A percentile compares a stretch with the other conserved stretches of the same genome.
phyloP scores from a whole-genome alignment of 2,329 filamentous ascomycete species.

The Sporothrix mexicana region DNA sequence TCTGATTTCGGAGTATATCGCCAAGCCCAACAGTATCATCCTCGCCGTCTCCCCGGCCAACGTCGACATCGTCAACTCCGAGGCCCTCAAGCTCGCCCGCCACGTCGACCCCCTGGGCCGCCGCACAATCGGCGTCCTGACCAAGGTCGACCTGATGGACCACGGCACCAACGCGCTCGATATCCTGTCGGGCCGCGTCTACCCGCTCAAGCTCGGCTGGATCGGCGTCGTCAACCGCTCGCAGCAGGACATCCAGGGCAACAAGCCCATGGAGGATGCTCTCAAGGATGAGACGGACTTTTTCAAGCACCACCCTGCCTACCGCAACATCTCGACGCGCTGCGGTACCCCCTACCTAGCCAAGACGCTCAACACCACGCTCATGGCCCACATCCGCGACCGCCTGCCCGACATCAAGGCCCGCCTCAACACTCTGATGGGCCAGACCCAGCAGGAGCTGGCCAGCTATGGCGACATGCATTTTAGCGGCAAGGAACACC shows the following conservation, averaged over 20 bases:
- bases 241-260: constrained; percentile 95
- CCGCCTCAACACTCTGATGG: constrained; percentile 96
- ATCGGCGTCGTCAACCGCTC: constrained; percentile 98
- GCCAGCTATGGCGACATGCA: constrained; percentile 98
- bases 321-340: constrained; percentile 90
- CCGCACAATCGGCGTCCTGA: constrained; percentile 96
- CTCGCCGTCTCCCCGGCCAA: constrained; percentile 96
- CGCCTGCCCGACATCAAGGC: constrained; percentile 97
- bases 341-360: constrained; percentile 95
- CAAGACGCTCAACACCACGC: constrained; percentile 90
- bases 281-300: constrained; percentile 90
- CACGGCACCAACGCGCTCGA: constrained; percentile 98
- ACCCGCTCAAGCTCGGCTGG: constrained; percentile 94
- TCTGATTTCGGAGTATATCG: constrained; percentile 98
- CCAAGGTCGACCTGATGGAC: constrained; percentile 98
- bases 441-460: constrained; percentile 98
- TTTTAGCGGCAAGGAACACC: constrained; percentile 95
- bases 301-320: constrained; percentile 95
- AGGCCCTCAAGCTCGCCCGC: constrained; percentile 92
- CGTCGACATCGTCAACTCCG: constrained; percentile 97
- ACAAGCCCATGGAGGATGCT: constrained; percentile 92
- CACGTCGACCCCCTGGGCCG: constrained; percentile 98
- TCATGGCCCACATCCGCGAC: constrained; percentile 96
- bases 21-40: constrained; percentile 97
- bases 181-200: constrained; percentile 95